phyloP scores from a whole-genome alignment of 805 yeast species.

The Candida michaelii region DNA sequence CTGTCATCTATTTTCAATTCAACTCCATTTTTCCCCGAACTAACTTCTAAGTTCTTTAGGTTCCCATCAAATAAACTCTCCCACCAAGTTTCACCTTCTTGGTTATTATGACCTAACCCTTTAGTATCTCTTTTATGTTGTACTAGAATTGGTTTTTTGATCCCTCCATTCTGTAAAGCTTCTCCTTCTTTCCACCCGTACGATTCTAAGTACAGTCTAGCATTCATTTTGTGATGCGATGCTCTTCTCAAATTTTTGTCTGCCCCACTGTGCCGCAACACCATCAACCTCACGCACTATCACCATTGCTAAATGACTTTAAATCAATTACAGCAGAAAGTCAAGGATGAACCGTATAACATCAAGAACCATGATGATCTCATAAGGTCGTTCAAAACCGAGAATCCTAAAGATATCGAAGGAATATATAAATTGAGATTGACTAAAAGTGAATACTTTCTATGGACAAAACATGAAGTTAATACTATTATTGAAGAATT shows the following conservation, averaged over 20 bases:
- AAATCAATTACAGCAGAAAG: slow-evolving; percentile 12
- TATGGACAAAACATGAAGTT: slow-evolving; percentile 13
- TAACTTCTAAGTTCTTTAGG: slow-evolving; percentile 70
- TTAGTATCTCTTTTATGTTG: slow-evolving; percentile 87
- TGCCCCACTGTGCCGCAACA: background rate
- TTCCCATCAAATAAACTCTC: slow-evolving; percentile 94
- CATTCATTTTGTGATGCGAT: slow-evolving; percentile 55
- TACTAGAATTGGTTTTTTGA: slow-evolving; percentile 82
- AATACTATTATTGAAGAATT: slow-evolving; percentile 22
- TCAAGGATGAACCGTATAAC: slow-evolving; percentile 16
- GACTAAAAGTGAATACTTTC: slow-evolving; percentile 11
- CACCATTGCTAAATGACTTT: slow-evolving; percentile 5
- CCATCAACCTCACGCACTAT: background rate
- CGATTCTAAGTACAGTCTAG: slow-evolving; percentile 65
- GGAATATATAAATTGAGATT: slow-evolving; percentile 5
- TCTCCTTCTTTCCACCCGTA: slow-evolving; percentile 95
- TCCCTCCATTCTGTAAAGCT: slow-evolving; percentile 75
- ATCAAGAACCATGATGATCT: slow-evolving; percentile 17
- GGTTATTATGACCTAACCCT: slow-evolving; percentile 78
- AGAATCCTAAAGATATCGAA: slow-evolving; percentile 1
- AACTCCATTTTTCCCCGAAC: slow-evolving; percentile 32
- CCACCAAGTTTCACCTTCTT: slow-evolving; percentile 93
- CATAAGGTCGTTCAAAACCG: slow-evolving; percentile 13
- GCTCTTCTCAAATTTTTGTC: background rate
- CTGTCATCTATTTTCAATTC: slow-evolving; percentile 54